Evolutionary conservation across 176 grass and related monocot genomes (phyloP).

Genomic region (Bromus sterilis): DNA sequence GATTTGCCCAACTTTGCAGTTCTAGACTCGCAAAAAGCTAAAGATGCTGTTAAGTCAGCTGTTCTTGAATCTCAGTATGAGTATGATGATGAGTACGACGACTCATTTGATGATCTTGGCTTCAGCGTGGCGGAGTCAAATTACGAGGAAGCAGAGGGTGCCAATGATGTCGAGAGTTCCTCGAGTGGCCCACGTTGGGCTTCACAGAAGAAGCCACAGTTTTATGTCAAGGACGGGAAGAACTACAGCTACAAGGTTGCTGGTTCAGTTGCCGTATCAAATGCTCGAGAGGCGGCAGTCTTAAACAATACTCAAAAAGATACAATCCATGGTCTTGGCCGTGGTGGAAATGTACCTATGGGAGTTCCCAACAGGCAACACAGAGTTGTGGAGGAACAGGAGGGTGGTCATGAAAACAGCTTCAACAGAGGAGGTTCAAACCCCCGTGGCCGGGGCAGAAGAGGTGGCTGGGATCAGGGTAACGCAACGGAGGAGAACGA

Average conservation of each 20-base stretch:
- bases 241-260: slow-evolving; percentile 98
- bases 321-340: slow-evolving; percentile 83
- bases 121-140: slow-evolving; percentile 79
- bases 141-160: slow-evolving; percentile 71
- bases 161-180: slow-evolving; percentile 29
- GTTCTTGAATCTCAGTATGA: slow-evolving; percentile 69
- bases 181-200: slow-evolving; percentile 54
- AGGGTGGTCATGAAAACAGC: slow-evolving; percentile 10
- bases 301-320: slow-evolving; percentile 57
- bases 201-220: slow-evolving; percentile 80
- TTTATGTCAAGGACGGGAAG: slow-evolving; percentile 94
- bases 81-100: slow-evolving; percentile 95
- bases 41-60: slow-evolving; percentile 44
- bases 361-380: slow-evolving; percentile 43
- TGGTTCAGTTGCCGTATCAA: slow-evolving; percentile 72
- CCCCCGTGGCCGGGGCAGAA: slow-evolving; percentile 39
- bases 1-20: slow-evolving; percentile 38
- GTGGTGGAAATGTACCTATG: slow-evolving; percentile 76
- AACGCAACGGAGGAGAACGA: not conserved
- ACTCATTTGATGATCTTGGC: slow-evolving; percentile 96
- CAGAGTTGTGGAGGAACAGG: slow-evolving; percentile 39
- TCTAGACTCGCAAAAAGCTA: slow-evolving; percentile 63
- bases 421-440: slow-evolving; percentile 38
- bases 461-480: slow-evolving; percentile 19
- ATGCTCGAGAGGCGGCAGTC: slow-evolving; percentile 63